phyloP scores from a whole-genome alignment of 2,329 filamentous ascomycete species.

The Hypomyces rosellus region DNA sequence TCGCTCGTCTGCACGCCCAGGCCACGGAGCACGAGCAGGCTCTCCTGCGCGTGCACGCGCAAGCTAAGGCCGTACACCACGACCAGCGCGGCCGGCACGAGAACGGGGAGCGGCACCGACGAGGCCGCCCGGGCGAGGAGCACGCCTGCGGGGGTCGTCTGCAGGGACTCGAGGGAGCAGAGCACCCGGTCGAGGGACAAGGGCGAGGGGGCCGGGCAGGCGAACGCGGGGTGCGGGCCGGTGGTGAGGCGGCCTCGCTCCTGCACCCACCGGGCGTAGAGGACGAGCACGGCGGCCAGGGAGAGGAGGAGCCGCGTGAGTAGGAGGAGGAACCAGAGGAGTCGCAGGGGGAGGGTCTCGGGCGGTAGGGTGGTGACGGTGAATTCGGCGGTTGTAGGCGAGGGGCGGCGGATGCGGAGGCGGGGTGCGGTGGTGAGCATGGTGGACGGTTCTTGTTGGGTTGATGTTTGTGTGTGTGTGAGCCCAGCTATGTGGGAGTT shows the following conservation, averaged over 20 bases:
- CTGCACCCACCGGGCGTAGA: slow-evolving; percentile 43
- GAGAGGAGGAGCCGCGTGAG: slow-evolving; percentile 38
- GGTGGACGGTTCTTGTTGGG: slow-evolving; percentile 6
- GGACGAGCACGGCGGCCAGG: slow-evolving; percentile 38
- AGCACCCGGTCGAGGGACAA: slow-evolving; percentile 19
- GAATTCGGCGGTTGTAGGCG: slow-evolving; percentile 86
- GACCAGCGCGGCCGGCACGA: slow-evolving; percentile 30
- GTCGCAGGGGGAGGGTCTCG: slow-evolving; percentile 40
- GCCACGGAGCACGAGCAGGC: slow-evolving; percentile 78
- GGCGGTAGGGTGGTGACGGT: slow-evolving; percentile 76
- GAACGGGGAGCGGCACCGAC: slow-evolving; percentile 32
- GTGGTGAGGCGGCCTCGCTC: slow-evolving; percentile 21
- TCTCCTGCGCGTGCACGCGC: slow-evolving; percentile 61
- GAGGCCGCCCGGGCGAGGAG: slow-evolving; percentile 26
- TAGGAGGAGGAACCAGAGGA: slow-evolving; percentile 39
- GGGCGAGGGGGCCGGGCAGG: slow-evolving; percentile 5
- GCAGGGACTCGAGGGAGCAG: slow-evolving; percentile 20
- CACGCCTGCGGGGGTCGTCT: slow-evolving; percentile 27
- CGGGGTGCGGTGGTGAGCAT: slow-evolving; percentile 59
- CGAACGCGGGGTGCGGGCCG: slow-evolving; percentile 13
- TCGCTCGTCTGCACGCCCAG: slow-evolving; percentile 84
- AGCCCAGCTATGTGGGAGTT: not conserved
- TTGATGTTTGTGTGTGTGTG: not conserved
- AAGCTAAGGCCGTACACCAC: slow-evolving; percentile 40
- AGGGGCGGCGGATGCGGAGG: slow-evolving; percentile 61